phyloP scores from a whole-genome alignment of 495 filamentous ascomycete genomes.

The Daldinia decipiens region DNA sequence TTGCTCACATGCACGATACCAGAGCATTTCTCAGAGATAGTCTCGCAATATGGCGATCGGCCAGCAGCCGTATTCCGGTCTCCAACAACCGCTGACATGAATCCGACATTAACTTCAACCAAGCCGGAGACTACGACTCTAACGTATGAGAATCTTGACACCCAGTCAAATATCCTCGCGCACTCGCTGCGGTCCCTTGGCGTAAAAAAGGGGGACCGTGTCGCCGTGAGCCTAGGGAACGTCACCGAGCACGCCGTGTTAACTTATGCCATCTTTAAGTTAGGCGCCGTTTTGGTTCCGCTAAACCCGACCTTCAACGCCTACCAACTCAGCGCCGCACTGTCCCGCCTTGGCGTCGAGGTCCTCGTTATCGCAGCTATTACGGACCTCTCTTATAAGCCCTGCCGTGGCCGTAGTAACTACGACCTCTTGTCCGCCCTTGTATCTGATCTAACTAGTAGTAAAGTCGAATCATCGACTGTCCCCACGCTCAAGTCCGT shows the following conservation, averaged over 20 bases:
- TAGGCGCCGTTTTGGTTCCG: conserved; percentile 90
- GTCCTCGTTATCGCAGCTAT: conserved; percentile 86
- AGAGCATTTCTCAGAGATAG: conserved; percentile 79
- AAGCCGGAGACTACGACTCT: conserved; percentile 59
- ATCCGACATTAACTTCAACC: conserved; percentile 11
- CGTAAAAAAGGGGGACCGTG: conserved; percentile 84
- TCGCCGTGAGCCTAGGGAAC: conserved; percentile 89
- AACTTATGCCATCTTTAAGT: conserved; percentile 91
- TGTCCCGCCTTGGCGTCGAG: conserved; percentile 77
- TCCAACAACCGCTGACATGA: conserved; percentile 43
- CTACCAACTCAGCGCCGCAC: conserved; percentile 77
- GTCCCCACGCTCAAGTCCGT: conserved; percentile 77
- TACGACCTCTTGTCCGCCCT: conserved; percentile 72
- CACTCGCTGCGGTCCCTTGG: conserved; percentile 76
- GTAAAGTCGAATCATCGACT: conserved; percentile 67
- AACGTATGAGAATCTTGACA: conserved; percentile 80
- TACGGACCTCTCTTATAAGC: conserved; percentile 84
- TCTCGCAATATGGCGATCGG: conserved; percentile 76
- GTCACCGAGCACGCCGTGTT: conserved; percentile 80
- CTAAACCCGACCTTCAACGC: conserved; percentile 92
- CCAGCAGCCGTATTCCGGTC: conserved; percentile 64
- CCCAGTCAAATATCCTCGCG: conserved; percentile 79
- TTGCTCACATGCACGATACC: conserved; percentile 80
- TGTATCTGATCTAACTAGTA: conserved; percentile 64
- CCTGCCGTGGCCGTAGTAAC: conserved; percentile 76